These are phyloP conservation scores for Chalara sp. DNA, from an alignment of 2,329 filamentous ascomycete genomes.

Conservation along the genomic window DNA sequence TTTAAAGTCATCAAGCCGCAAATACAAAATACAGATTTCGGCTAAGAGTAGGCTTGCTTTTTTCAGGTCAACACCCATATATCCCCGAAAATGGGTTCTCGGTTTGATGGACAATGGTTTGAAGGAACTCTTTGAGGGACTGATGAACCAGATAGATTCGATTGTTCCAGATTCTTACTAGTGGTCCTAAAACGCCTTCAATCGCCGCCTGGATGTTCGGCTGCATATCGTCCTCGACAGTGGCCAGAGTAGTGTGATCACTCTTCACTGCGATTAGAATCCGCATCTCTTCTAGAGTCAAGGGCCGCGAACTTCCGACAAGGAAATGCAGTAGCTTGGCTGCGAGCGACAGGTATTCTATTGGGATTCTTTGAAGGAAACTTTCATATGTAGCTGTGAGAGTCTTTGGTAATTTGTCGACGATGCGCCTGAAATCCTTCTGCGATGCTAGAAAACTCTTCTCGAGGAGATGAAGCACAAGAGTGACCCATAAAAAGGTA, in stretches of 20 bases:
- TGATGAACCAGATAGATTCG: conserved; percentile 27
- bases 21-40: conserved; percentile 21
- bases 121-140: conserved; percentile 14
- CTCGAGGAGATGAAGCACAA: conserved; percentile 30
- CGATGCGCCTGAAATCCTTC: conserved; percentile 24
- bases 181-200: conserved; percentile 26
- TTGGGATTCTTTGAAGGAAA: conserved; percentile 25
- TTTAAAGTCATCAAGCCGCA: conserved; percentile 29
- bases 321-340: conserved; percentile 26
- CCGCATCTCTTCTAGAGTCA: conserved; percentile 30
- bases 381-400: conserved; percentile 26
- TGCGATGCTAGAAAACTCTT: conserved; percentile 18
- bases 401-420: conserved; percentile 25
- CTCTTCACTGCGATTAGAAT: conserved; percentile 25
- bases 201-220: conserved; percentile 25
- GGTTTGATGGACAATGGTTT: conserved; percentile 2
- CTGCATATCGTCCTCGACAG: conserved; percentile 22
- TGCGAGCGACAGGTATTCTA: conserved; percentile 20
- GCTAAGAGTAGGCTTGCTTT: conserved; percentile 7
- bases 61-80: conserved; percentile 6
- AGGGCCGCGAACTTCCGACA: conserved; percentile 27
- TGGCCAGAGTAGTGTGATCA: conserved; percentile 17
- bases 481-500: conserved; percentile 33
- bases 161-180: conserved; percentile 27
- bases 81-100: conserved; percentile 2